Evolutionary conservation across 1,284 basidiomycete genomes (phyloP).

Genomic region (Cutaneotrichosporon dermatis): DNA sequence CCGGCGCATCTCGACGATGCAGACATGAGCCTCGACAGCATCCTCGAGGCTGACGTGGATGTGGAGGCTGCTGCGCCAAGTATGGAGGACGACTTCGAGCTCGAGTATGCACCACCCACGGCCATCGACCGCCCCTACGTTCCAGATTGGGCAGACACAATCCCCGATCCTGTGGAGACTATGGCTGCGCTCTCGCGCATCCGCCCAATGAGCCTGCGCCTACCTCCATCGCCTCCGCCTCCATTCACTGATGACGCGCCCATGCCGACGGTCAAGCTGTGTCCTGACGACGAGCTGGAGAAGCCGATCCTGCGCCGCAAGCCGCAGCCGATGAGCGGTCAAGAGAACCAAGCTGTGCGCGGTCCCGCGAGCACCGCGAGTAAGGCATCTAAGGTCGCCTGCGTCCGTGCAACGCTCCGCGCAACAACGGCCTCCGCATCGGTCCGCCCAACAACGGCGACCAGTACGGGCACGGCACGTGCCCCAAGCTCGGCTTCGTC

Average conservation of each 20-base stretch:
- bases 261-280: constrained; percentile 2
- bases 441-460: too few relatives aligned
- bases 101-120: constrained; percentile 15
- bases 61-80: neutral
- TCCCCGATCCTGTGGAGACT: constrained; percentile 14
- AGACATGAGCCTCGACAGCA: constrained; percentile 34
- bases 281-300: constrained; percentile 14
- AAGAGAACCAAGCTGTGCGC: too few relatives aligned
- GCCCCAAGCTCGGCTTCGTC: neutral
- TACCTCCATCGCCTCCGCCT: neutral
- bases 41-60: constrained; percentile 24
- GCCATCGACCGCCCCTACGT: constrained; percentile 12
- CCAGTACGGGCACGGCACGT: neutral
- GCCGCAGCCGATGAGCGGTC: too few relatives aligned
- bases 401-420: too few relatives aligned
- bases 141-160: constrained; percentile 14
- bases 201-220: constrained; percentile 5
- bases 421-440: too few relatives aligned
- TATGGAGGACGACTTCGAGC: constrained; percentile 11
- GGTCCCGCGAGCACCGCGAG: too few relatives aligned
- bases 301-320: constrained; percentile 6
- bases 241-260: neutral
- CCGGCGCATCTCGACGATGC: neutral
- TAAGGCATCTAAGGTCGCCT: too few relatives aligned
- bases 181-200: constrained; percentile 10